phyloP scores from a whole-genome alignment of 202 grass and related monocot genomes.

The Schoenoplectus tabernaemontani region DNA sequence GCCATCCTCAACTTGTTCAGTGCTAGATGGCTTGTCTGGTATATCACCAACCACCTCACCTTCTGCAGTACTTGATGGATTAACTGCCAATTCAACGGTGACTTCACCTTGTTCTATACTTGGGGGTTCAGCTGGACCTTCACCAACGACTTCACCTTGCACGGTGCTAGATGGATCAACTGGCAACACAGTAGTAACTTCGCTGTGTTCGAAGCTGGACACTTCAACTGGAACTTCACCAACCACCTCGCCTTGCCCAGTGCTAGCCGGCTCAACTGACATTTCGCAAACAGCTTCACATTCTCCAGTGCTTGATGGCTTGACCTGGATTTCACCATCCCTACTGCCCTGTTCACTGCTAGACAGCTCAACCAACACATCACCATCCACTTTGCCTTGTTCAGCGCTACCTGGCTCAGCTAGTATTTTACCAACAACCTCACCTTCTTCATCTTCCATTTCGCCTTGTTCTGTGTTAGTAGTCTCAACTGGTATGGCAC shows the following conservation, averaged over 20 bases:
- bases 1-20: background rate
- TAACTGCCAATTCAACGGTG: background rate
- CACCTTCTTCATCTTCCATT: background rate
- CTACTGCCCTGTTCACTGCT: background rate
- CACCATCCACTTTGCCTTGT: background rate
- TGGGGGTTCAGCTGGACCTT: background rate
- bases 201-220: background rate
- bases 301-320: background rate
- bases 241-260: background rate
- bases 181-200: background rate
- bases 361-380: background rate
- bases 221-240: background rate
- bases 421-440: background rate
- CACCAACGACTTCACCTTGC: background rate
- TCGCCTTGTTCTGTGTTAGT: background rate
- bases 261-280: background rate
- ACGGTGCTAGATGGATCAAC: background rate
- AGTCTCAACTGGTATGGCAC: background rate
- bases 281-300: background rate
- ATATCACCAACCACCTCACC: constrained; percentile 10
- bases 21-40: background rate
- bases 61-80: background rate
- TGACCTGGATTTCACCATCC: background rate
- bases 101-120: constrained; percentile 3
- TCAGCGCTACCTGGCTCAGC: background rate